phyloP scores from a whole-genome alignment of 257 asterid species.

The Osmanthus fragrans region DNA sequence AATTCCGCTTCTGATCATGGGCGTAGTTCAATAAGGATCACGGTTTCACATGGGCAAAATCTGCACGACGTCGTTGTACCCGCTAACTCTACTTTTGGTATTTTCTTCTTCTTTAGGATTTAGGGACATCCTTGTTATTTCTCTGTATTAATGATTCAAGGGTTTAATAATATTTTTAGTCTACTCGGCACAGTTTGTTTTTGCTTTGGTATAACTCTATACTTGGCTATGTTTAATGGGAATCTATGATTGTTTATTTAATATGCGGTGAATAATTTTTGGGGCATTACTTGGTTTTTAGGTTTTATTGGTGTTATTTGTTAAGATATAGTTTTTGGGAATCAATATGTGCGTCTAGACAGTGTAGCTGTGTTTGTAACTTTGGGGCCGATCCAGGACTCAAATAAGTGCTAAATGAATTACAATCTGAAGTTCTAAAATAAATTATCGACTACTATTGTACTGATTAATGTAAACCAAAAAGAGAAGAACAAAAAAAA shows the following conservation, averaged over 20 bases:
- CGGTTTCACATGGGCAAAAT: slow-evolving; percentile 33
- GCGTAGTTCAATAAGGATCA: slow-evolving; percentile 27
- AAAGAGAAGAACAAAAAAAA: neutral
- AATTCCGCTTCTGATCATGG: slow-evolving; percentile 17
- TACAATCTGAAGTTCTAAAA: neutral
- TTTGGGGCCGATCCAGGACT: neutral
- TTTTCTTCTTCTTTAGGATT: neutral
- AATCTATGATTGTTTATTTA: neutral
- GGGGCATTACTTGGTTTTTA: neutral
- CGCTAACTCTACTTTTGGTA: slow-evolving; percentile 45
- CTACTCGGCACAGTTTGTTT: neutral
- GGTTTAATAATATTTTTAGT: neutral
- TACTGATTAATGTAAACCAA: neutral
- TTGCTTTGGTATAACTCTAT: neutral
- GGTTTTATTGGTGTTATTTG: neutral
- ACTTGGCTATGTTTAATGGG: neutral
- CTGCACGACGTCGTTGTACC: slow-evolving; percentile 40
- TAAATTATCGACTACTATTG: neutral
- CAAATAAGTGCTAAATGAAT: neutral
- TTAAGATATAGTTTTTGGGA: neutral
- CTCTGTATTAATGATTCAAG: neutral
- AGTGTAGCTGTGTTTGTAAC: neutral
- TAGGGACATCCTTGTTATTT: neutral
- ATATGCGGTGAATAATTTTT: neutral
- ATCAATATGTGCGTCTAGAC: neutral